phyloP scores from a whole-genome alignment of 306 rosid genomes.

The Cicer cuneatum region DNA sequence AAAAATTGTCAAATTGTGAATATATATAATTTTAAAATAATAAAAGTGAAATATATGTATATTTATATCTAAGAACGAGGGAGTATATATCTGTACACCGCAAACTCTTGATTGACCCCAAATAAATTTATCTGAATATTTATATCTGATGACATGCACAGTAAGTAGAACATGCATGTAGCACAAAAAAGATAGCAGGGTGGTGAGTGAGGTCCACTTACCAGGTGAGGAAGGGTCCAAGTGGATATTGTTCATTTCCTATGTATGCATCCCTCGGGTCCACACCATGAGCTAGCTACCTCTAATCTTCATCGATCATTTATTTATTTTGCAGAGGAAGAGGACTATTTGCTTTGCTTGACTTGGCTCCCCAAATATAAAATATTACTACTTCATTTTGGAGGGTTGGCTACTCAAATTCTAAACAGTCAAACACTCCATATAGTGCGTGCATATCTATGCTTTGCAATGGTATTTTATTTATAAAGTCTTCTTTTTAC shows the following conservation, averaged over 20 bases:
- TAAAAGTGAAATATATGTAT: no score
- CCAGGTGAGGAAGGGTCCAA: slow-evolving; percentile 46
- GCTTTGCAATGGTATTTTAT: neutral
- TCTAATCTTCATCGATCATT: neutral
- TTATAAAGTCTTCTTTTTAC: no score
- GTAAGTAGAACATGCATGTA: no score
- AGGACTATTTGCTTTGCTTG: neutral
- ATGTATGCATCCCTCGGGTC: slow-evolving; percentile 26
- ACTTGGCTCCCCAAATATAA: neutral
- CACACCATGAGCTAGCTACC: neutral
- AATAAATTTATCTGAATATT: no score
- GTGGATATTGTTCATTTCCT: slow-evolving; percentile 41
- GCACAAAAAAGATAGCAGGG: no score
- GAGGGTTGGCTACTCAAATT: neutral
- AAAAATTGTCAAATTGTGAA: no score
- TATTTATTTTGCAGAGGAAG: neutral
- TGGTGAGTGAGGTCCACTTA: no score
- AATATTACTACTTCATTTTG: neutral
- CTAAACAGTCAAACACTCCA: neutral
- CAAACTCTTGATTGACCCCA: no score
- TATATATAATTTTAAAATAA: no score
- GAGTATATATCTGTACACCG: no score
- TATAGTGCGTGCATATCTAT: neutral
- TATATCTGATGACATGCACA: no score
- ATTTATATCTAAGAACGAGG: no score